These are phyloP conservation scores for Colletotrichum sp. DNA, from an alignment of 2,329 filamentous ascomycete species.

Conservation along the genomic window DNA sequence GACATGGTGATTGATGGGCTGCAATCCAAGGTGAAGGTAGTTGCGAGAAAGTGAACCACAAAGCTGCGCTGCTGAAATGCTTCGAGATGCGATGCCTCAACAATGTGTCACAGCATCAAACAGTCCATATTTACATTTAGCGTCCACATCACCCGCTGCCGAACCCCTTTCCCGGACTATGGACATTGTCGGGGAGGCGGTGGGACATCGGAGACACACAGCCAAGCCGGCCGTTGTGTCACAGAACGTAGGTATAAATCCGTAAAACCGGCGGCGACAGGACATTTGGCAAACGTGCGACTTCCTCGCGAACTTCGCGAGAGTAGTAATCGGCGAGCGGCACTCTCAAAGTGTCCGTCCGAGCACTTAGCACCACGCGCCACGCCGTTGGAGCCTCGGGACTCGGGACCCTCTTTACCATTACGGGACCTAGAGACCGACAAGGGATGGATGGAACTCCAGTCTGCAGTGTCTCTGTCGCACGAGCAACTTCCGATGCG, in stretches of 20 bases:
- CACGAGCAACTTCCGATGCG: not conserved
- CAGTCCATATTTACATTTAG: not conserved
- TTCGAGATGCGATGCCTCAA: not conserved
- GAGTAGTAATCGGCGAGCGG: not conserved
- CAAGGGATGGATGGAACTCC: not conserved
- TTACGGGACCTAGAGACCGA: not conserved
- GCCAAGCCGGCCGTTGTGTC: not conserved
- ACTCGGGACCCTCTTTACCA: not conserved
- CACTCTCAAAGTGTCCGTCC: not conserved
- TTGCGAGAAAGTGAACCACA: not conserved
- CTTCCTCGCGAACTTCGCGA: not conserved
- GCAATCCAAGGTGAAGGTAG: fast-evolving
- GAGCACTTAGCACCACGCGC: not conserved
- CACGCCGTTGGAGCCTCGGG: not conserved
- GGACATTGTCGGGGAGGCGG: not conserved
- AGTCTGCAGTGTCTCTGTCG: not conserved
- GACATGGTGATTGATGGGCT: not conserved
- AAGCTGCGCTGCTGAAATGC: not conserved
- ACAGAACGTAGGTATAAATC: not conserved
- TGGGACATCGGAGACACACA: not conserved
- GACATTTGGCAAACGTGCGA: not conserved
- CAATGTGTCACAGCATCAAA: not conserved
- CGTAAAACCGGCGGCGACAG: not conserved
- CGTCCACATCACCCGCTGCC: not conserved
- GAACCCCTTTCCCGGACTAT: not conserved